Conservation (phyloP, 345 rosid genomes). For the Chamaenerion angustifolium region DNA sequence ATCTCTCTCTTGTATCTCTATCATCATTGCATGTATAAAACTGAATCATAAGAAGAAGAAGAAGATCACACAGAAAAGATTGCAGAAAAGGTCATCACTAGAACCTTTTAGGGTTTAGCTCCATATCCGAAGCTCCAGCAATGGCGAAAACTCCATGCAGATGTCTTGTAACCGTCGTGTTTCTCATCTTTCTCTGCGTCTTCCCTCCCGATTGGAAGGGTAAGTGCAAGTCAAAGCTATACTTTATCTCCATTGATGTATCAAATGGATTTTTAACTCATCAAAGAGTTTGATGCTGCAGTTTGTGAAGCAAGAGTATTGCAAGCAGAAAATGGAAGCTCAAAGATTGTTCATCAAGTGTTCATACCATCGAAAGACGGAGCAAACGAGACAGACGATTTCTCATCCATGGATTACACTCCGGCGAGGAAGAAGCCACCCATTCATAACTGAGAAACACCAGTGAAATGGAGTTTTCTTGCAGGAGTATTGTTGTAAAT, state of each 20-base stretch:
- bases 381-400: background rate
- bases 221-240: background rate
- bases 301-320: slow-evolving; percentile 5
- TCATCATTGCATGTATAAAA: slow-evolving; percentile 4
- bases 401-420: slow-evolving; percentile 4
- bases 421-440: slow-evolving; percentile 14
- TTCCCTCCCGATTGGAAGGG: slow-evolving; percentile 4
- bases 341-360: background rate
- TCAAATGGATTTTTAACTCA: background rate
- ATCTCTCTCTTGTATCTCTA: too few relatives aligned
- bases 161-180: slow-evolving; percentile 4
- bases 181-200: slow-evolving; percentile 9
- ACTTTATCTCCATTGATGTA: too few relatives aligned
- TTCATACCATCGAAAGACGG: background rate
- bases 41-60: background rate
- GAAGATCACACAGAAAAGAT: background rate
- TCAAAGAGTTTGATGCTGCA: background rate
- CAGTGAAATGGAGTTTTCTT: background rate
- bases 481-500: background rate
- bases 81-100: too few relatives aligned
- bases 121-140: background rate
- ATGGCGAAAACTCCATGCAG: slow-evolving; percentile 4
- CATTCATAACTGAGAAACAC: slow-evolving; percentile 8
- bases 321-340: background rate
- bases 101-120: background rate